phyloP scores from a whole-genome alignment of 345 rosid species.

The Atalantia buxifolia region DNA sequence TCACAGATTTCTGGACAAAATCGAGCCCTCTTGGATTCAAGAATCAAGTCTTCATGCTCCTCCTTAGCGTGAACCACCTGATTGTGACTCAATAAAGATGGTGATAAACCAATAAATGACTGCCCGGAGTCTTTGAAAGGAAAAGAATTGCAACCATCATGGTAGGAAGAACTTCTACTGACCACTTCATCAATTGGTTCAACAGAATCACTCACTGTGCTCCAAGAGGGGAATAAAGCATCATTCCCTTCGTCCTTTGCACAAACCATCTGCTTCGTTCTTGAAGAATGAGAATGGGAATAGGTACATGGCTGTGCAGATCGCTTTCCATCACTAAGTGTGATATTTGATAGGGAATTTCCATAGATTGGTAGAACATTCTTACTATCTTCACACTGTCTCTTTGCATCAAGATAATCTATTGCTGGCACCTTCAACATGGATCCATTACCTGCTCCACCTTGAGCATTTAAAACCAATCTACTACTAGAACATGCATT shows the following conservation, averaged over 20 bases:
- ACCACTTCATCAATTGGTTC: constrained; percentile 20
- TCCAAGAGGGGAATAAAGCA: constrained; percentile 22
- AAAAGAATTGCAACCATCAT: constrained; percentile 24
- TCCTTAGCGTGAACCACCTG: constrained; percentile 15
- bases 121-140: constrained; percentile 30
- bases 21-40: constrained; percentile 26
- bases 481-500: constrained; percentile 32
- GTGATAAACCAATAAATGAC: constrained; percentile 23
- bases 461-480: constrained; percentile 31
- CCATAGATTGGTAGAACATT: constrained; percentile 26
- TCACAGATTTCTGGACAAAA: constrained; percentile 24
- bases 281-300: constrained; percentile 24
- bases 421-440: constrained; percentile 27
- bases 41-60: constrained; percentile 23
- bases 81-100: constrained; percentile 19
- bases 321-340: constrained; percentile 22
- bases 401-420: constrained; percentile 34
- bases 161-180: constrained; percentile 12
- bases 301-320: constrained; percentile 19
- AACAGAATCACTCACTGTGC: constrained; percentile 26
- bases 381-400: constrained; percentile 27
- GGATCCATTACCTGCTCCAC: constrained; percentile 25
- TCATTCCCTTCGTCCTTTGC: constrained; percentile 29
- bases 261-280: constrained; percentile 16
- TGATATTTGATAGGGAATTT: constrained; percentile 24